Percentiles rank a stretch among this genome's conserved stretches.
phyloP scores from a whole-genome alignment of 345 rosid species.

The Eucalyptus sp. region DNA sequence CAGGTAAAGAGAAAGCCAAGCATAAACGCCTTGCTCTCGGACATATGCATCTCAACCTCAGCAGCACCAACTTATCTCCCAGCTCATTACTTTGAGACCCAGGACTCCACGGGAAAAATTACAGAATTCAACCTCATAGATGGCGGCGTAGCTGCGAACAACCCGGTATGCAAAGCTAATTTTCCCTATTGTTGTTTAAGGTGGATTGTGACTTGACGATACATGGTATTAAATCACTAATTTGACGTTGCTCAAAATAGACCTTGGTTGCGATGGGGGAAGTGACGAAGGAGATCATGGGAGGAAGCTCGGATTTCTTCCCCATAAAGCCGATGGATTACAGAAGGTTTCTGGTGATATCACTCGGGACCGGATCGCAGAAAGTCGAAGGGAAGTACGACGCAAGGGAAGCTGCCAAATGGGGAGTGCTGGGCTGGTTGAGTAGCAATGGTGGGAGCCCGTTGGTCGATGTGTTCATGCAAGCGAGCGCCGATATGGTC shows the following conservation, averaged over 20 bases:
- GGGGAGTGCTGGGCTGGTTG: slow-evolving; percentile 21
- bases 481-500: slow-evolving; percentile 14
- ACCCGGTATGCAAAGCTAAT: slow-evolving; percentile 1
- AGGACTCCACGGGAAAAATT: background rate
- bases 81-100: slow-evolving; percentile 4
- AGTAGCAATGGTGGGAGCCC: background rate
- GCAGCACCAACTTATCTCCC: slow-evolving; percentile 25
- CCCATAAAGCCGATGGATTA: background rate
- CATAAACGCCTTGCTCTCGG: slow-evolving; percentile 4
- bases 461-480: slow-evolving; percentile 2
- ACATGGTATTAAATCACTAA: background rate
- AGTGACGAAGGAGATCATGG: slow-evolving; percentile 2
- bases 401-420: slow-evolving; percentile 9
- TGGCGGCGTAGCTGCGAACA: slow-evolving; percentile 24
- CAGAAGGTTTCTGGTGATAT: slow-evolving; percentile 3
- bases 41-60: slow-evolving; percentile 10
- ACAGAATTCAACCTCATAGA: slow-evolving; percentile 17
- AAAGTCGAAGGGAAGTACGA: background rate
- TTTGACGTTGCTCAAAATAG: background rate
- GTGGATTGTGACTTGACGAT: background rate
- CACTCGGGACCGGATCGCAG: slow-evolving; percentile 12
- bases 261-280: slow-evolving; percentile 6
- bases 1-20: background rate
- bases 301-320: background rate
- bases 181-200: background rate